Conservation (phyloP, 805 yeast species). For the Cephaloascus fragrans region DNA sequence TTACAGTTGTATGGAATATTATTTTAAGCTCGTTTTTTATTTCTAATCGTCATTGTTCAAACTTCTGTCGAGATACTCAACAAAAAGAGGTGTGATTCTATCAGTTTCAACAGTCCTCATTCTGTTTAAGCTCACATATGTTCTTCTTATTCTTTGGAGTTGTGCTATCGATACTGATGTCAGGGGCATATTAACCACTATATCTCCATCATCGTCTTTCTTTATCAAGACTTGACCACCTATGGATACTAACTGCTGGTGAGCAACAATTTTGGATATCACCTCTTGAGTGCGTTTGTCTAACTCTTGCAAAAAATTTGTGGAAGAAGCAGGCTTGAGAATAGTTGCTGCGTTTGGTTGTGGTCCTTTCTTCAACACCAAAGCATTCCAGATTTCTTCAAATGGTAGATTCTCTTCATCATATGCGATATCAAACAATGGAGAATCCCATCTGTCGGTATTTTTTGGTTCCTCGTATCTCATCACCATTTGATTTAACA, state of each 20-base stretch:
- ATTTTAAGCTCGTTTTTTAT: background rate
- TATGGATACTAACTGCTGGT: constrained; percentile 40
- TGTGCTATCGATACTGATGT: constrained; percentile 59
- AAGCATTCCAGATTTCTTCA: constrained; percentile 56
- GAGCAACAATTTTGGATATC: constrained; percentile 49
- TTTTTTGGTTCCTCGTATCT: constrained; percentile 92
- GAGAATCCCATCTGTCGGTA: constrained; percentile 87
- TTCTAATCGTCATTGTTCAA: constrained; percentile 23
- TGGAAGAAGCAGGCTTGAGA: constrained; percentile 68
- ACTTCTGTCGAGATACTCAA: constrained; percentile 65
- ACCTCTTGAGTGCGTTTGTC: constrained; percentile 65
- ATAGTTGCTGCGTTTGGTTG: constrained; percentile 82
- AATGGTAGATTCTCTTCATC: constrained; percentile 48
- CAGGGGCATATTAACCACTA: constrained; percentile 54
- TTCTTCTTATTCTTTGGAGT: constrained; percentile 74
- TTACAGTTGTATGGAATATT: too few species aligned
- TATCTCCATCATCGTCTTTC: constrained; percentile 23
- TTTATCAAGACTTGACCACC: constrained; percentile 44
- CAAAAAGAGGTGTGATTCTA: constrained; percentile 63
- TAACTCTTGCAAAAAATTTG: constrained; percentile 67
- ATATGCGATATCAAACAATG: constrained; percentile 61
- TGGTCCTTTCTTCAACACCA: constrained; percentile 51
- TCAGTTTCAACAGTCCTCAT: constrained; percentile 64
- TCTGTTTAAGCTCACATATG: constrained; percentile 72
- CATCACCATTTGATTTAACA: constrained; percentile 63